Base-by-base conservation (phyloP, 805 yeast species). In the Groenewaldozyma salmanticensis region DNA sequence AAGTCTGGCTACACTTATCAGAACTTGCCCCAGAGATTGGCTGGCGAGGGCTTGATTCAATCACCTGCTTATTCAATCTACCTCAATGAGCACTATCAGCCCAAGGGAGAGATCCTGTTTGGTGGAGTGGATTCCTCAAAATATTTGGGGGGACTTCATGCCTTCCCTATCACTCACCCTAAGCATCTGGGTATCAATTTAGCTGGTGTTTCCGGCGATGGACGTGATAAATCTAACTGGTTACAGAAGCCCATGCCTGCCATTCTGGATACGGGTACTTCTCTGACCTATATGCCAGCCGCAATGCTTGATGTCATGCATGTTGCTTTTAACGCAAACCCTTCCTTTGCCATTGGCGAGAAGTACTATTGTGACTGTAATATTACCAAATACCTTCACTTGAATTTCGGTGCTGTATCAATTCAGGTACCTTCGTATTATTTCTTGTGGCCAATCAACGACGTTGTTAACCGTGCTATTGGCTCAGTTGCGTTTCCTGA, bases 1-100 rank as follows among this genome's bases (percentile, higher is more conserved):
- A 32, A 39, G 35, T 43, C 45, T 4, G 57, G 57, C 5, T 21
- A 33, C 33, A 36, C 41, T 40, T 84, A 84, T 59, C 67, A 71
- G 41, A 84, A 85, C 58, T 62, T 84, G 43, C 95, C 95, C 0
- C 49, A 67, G 41, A 70, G 71, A 44, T 59, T 85, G 65, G 76
- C 69, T 38, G 54, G 63, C 24, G 71, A 72, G 41, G 92, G 92
- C 0, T 54, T 71, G 29, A 81, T 77, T 51, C 59, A 70, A 38
- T 67, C 72, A 35, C 69, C 69, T 19, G 75, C 76, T 2, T 84
- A 81, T 58, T 82, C 92, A 1, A 60, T 84, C 32, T 81, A 66
- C 50, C 65, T 84, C 53, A 70, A 77, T 50, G 61, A 63, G 4
- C 45, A 59, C 31, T 54, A 60, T 40, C 52, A 62, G 24, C 44